Percentiles rank a stretch among this genome's conserved stretches.
Evolutionary conservation across 345 rosid genomes (phyloP).

Genomic region (Populus alba): DNA sequence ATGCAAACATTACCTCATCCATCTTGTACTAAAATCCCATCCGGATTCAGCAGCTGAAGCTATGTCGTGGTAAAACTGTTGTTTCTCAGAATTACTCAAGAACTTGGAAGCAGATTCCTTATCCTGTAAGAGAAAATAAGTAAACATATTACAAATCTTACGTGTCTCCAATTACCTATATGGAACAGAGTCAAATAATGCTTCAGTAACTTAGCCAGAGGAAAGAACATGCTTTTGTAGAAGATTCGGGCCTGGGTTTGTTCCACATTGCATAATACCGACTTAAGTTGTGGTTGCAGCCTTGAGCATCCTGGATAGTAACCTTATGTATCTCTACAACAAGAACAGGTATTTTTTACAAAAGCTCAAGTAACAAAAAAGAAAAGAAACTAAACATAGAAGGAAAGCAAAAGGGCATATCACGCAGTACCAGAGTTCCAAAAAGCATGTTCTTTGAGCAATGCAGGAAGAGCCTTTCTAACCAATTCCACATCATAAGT

Average conservation of each 20-base stretch:
- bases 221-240: slow-evolving; percentile 47
- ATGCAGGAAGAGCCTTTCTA: slow-evolving; percentile 53
- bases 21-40: slow-evolving; percentile 85
- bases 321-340: slow-evolving; percentile 63
- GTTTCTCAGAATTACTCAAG: slow-evolving; percentile 45
- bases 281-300: slow-evolving; percentile 47
- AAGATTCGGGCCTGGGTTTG: slow-evolving; percentile 80
- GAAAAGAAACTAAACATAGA: neutral
- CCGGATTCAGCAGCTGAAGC: slow-evolving; percentile 95
- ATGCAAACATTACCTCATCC: slow-evolving; percentile 68
- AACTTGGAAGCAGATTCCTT: slow-evolving; percentile 54
- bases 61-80: slow-evolving; percentile 58
- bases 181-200: neutral
- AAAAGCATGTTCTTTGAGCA: slow-evolving; percentile 68
- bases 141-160: neutral
- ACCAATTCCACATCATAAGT: slow-evolving; percentile 66
- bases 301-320: slow-evolving; percentile 47
- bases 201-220: slow-evolving; percentile 3
- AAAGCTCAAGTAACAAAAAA: slow-evolving; percentile 7
- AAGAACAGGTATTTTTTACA: neutral
- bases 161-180: neutral
- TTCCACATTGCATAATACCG: slow-evolving; percentile 94
- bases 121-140: slow-evolving; percentile 48
- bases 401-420: neutral
- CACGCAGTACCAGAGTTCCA: slow-evolving; percentile 68